Evolutionary conservation across 1,284 basidiomycete species (phyloP).

Genomic region (Puccinia coronata): DNA sequence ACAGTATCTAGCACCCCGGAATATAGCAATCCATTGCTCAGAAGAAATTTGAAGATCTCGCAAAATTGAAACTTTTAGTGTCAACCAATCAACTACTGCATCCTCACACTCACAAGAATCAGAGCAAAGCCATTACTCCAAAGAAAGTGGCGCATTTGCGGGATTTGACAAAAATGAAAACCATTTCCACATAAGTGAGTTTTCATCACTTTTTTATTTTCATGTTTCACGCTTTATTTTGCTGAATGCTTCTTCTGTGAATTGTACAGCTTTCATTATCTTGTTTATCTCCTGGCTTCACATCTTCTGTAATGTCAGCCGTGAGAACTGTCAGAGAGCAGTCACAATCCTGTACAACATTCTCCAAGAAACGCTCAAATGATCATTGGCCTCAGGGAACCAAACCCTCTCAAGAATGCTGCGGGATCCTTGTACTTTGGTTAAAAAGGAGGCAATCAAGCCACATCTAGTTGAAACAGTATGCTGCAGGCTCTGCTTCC

Average conservation of each 20-base stretch:
- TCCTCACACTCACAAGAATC: background rate
- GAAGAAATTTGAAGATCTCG: too few species aligned
- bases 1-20: too few species aligned
- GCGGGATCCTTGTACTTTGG: slow-evolving; percentile 12
- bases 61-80: too few species aligned
- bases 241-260: background rate
- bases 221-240: background rate
- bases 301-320: slow-evolving; percentile 41
- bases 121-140: background rate
- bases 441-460: background rate
- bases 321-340: slow-evolving; percentile 19
- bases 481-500: too few species aligned
- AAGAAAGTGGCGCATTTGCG: too few species aligned
- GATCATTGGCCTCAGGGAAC: background rate
- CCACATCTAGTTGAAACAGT: background rate
- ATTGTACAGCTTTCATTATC: slow-evolving; percentile 6
- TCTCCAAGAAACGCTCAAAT: background rate
- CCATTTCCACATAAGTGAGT: slow-evolving; percentile 6
- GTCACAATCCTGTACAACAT: background rate
- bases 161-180: too few species aligned
- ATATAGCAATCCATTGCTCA: too few species aligned
- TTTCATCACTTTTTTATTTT: background rate
- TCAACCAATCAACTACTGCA: too few species aligned
- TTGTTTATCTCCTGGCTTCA: slow-evolving; percentile 29
- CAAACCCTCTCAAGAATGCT: background rate